Conservation (phyloP, 2,329 filamentous ascomycete genomes). For the Alternaria rosae region DNA sequence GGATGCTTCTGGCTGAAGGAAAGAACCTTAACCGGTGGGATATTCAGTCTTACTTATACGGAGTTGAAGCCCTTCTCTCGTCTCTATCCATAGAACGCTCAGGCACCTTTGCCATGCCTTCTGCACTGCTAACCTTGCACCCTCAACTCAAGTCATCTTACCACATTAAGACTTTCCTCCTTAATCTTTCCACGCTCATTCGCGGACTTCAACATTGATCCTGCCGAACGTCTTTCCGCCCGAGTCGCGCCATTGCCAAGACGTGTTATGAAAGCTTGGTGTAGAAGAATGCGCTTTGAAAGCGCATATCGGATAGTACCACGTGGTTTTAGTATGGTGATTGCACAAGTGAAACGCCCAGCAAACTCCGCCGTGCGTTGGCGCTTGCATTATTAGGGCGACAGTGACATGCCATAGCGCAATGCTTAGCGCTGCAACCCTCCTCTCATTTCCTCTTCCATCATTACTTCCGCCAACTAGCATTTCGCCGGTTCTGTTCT, state of each 20-base stretch:
- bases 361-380: slow-evolving; percentile 10
- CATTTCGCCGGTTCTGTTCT: slow-evolving; percentile 13
- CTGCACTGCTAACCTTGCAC: slow-evolving; percentile 4
- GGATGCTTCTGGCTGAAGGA: slow-evolving; percentile 12
- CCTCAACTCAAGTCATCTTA: slow-evolving; percentile 8
- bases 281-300: background rate
- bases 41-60: slow-evolving; percentile 10
- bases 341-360: slow-evolving; percentile 22
- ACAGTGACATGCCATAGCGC: slow-evolving; percentile 6
- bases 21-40: background rate
- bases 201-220: slow-evolving; percentile 20
- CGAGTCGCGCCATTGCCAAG: slow-evolving; percentile 11
- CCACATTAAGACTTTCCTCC: background rate
- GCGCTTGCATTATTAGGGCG: slow-evolving; percentile 5
- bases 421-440: slow-evolving; percentile 20
- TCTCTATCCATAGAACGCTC: background rate
- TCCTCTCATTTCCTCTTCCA: slow-evolving; percentile 8
- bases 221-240: slow-evolving; percentile 18
- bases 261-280: slow-evolving; percentile 6
- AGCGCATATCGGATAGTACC: background rate
- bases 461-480: slow-evolving; percentile 18
- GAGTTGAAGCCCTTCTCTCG: background rate
- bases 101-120: slow-evolving; percentile 3
- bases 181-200: slow-evolving; percentile 15
- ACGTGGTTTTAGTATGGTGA: background rate